Conservation (phyloP, 805 yeast species). For the Starmerella sirachaensis region DNA sequence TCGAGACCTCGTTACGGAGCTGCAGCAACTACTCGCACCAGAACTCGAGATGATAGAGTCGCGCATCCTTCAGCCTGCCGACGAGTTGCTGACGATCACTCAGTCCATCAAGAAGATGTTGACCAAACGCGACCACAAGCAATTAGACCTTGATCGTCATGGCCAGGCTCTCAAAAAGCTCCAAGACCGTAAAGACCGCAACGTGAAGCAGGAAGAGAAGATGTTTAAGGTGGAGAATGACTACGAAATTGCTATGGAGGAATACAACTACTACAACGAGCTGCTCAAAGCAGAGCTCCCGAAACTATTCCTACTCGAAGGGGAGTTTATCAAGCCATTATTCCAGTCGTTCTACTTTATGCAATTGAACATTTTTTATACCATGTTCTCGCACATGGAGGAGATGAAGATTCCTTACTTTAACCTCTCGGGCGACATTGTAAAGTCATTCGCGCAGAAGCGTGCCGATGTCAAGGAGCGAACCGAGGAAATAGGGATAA, state of each 20-base stretch:
- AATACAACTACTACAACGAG: constrained; percentile 89
- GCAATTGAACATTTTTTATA: constrained; percentile 95
- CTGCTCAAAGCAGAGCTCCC: constrained; percentile 89
- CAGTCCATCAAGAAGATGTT: constrained; percentile 84
- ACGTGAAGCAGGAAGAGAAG: constrained; percentile 82
- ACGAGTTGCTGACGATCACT: constrained; percentile 73
- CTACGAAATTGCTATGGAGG: constrained; percentile 83
- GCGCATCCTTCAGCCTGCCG: constrained; percentile 82
- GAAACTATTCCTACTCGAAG: constrained; percentile 71
- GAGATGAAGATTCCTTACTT: constrained; percentile 95
- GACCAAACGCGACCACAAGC: constrained; percentile 89
- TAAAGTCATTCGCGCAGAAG: constrained; percentile 65
- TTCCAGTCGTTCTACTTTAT: constrained; percentile 91
- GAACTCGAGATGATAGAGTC: constrained; percentile 86
- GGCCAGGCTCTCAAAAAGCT: constrained; percentile 55
- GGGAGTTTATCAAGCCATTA: constrained; percentile 83
- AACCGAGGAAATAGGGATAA: constrained; percentile 66
- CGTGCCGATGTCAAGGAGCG: constrained; percentile 86
- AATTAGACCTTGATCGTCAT: constrained; percentile 83
- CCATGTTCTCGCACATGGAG: constrained; percentile 81
- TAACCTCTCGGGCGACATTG: constrained; percentile 71
- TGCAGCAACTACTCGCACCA: constrained; percentile 77
- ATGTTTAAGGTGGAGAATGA: constrained; percentile 83
- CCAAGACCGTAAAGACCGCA: constrained; percentile 71
- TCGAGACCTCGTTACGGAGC: constrained; percentile 72